Evolutionary conservation across 306 rosid genomes (phyloP).

Genomic region (Casuarina equisetifolia): DNA sequence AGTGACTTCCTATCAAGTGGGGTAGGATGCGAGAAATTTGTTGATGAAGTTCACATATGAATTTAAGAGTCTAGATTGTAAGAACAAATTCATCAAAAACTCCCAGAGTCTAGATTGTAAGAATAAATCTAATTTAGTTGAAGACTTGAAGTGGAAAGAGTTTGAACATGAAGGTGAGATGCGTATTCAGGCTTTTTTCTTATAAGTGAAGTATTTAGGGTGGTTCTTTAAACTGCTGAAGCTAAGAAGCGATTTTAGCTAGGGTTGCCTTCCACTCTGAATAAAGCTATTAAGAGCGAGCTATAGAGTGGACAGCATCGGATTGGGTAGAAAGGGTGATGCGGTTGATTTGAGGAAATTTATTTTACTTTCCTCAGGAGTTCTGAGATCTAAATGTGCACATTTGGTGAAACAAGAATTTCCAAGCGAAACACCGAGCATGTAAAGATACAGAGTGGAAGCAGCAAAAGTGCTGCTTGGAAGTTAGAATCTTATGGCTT

Average conservation of each 20-base stretch:
- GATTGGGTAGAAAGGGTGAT: not conserved
- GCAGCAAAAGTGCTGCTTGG: too few species aligned
- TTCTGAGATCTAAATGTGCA: not conserved
- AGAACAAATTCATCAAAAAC: not conserved
- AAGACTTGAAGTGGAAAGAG: not conserved
- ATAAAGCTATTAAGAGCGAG: not conserved
- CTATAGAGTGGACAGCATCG: too few species aligned
- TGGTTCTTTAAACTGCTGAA: not conserved
- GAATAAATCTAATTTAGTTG: not conserved
- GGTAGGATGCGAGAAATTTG: not conserved
- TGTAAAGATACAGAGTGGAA: not conserved
- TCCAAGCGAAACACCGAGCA: not conserved
- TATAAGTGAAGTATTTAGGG: not conserved
- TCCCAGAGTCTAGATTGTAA: not conserved
- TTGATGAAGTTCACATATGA: not conserved
- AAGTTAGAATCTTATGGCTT: too few species aligned
- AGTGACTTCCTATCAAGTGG: not conserved
- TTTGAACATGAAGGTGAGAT: not conserved
- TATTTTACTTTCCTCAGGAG: not conserved
- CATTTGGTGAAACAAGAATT: not conserved
- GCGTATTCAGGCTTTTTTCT: too few species aligned
- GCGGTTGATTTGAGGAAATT: not conserved
- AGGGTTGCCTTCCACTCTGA: constrained; percentile 3
- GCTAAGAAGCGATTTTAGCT: not conserved
- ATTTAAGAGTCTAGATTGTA: not conserved